Evolutionary conservation across 1,284 basidiomycete species (phyloP).

Genomic region (Irpex rosettiformis): DNA sequence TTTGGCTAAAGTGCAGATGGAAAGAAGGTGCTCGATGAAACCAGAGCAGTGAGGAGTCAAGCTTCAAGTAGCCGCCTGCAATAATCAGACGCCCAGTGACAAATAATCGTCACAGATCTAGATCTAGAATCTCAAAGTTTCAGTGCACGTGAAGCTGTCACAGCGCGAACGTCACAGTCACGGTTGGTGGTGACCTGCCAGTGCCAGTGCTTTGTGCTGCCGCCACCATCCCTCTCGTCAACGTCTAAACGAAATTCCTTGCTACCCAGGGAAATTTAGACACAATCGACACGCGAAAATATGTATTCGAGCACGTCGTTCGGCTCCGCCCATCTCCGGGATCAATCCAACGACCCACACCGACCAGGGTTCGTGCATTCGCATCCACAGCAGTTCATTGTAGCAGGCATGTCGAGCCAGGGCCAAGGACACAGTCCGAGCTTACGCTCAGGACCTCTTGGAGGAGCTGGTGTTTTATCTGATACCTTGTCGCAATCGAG

Average conservation of each 20-base stretch:
- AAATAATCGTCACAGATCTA: background rate
- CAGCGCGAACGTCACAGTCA: background rate
- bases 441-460: slow-evolving; percentile 17
- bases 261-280: too few relatives aligned
- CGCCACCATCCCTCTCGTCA: background rate
- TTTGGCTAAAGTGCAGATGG: background rate
- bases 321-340: slow-evolving; percentile 11
- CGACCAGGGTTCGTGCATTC: slow-evolving; percentile 23
- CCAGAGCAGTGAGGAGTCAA: too few relatives aligned
- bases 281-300: background rate
- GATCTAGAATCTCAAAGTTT: background rate
- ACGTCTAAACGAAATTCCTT: background rate
- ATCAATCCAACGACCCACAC: slow-evolving; percentile 14
- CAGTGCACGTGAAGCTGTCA: background rate
- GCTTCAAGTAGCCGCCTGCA: background rate
- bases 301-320: slow-evolving; percentile 23
- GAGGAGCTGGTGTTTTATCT: slow-evolving; percentile 21
- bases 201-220: background rate
- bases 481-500: slow-evolving; percentile 66
- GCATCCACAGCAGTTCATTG: slow-evolving; percentile 27
- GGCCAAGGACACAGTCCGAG: slow-evolving; percentile 23
- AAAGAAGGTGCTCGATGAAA: background rate
- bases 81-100: slow-evolving; percentile 21
- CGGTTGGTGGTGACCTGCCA: background rate
- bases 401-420: slow-evolving; percentile 27